phyloP scores from a whole-genome alignment of 139 green algal species.

The Deuterostichococcus epilithicus region DNA sequence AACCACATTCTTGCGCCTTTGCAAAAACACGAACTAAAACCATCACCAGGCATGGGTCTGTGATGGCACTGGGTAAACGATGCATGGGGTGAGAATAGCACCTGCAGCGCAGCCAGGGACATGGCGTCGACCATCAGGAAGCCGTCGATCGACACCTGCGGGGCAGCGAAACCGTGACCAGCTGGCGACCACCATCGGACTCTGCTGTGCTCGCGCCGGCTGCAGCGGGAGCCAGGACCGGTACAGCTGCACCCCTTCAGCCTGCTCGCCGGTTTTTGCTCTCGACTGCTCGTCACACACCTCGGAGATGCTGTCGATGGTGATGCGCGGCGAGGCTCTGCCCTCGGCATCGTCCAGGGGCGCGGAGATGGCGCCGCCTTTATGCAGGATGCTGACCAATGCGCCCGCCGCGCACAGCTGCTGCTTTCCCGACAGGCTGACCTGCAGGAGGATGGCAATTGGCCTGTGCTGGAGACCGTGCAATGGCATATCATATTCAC shows the following conservation, averaged over 20 bases:
- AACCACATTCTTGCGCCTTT: too few relatives aligned
- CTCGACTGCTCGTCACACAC: conserved; percentile 9
- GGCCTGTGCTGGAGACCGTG: too few relatives aligned
- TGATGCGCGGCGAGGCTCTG: background rate
- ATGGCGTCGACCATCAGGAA: conserved; percentile 53
- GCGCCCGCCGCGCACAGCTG: conserved; percentile 53
- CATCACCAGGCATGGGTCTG: too few relatives aligned
- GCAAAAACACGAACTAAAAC: too few relatives aligned
- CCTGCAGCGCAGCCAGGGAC: conserved; percentile 48
- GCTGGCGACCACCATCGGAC: too few relatives aligned
- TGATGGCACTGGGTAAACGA: too few relatives aligned
- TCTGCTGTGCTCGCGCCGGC: too few relatives aligned
- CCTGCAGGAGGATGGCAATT: background rate
- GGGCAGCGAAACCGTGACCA: too few relatives aligned
- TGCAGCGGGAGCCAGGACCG: background rate
- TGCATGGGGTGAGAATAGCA: too few relatives aligned
- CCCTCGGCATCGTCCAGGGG: background rate
- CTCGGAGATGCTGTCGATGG: conserved; percentile 23
- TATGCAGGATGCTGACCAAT: conserved; percentile 43
- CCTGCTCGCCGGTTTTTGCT: too few relatives aligned
- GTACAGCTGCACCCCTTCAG: too few relatives aligned
- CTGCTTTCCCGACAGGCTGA: conserved; percentile 21
- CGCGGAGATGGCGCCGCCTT: conserved; percentile 12
- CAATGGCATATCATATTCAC: background rate
- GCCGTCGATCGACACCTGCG: conserved; percentile 24